Evolutionary conservation across 768 basidiomycete species (phyloP).

Genomic region (Cystofilobasidium ferigula): DNA sequence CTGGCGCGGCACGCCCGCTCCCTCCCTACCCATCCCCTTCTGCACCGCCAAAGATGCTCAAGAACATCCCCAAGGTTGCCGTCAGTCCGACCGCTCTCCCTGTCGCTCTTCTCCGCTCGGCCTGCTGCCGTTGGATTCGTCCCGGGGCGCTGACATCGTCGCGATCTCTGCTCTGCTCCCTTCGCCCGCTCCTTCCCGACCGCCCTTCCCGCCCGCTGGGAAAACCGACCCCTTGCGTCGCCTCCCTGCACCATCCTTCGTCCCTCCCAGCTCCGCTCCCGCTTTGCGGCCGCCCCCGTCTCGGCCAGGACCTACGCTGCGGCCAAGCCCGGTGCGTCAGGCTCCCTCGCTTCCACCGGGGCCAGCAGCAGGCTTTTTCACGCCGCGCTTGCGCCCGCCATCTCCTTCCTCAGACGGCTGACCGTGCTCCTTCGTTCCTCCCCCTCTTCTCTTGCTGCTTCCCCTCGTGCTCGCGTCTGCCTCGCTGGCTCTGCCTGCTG

Average conservation of each 20-base stretch:
- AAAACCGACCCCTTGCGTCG: background rate
- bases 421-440: background rate
- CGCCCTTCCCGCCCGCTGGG: background rate
- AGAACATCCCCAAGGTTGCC: conserved; percentile 33
- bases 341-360: background rate
- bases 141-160: background rate
- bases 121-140: background rate
- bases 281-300: conserved; percentile 34
- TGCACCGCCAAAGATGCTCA: conserved; percentile 32
- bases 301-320: conserved; percentile 77
- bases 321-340: conserved; percentile 79
- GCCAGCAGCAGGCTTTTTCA: background rate
- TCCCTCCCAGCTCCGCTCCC: conserved; percentile 34
- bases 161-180: background rate
- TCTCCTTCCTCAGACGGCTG: conserved; percentile 13
- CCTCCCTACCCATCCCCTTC: conserved; percentile 45
- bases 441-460: background rate
- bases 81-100: conserved; percentile 30
- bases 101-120: conserved; percentile 1
- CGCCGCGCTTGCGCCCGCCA: background rate
- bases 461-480: conserved; percentile 27
- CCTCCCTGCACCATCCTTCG: background rate
- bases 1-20: conserved; percentile 12
- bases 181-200: background rate
- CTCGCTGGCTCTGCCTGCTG: conserved; percentile 20